These are phyloP conservation scores for Xylaria sp. DNA, from an alignment of 2,329 filamentous ascomycete species.

Conservation along the genomic window DNA sequence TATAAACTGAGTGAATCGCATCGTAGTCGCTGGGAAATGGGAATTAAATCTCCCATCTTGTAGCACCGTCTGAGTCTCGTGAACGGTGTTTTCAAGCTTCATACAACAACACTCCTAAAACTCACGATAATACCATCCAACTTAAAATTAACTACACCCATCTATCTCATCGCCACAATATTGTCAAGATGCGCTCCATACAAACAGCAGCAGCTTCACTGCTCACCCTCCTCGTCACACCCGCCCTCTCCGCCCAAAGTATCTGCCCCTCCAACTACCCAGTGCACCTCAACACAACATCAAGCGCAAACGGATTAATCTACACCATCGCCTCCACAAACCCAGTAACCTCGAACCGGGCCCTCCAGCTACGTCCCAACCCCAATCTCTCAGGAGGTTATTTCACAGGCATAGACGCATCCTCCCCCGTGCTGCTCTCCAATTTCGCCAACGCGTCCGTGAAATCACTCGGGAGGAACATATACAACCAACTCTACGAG, in stretches of 20 bases:
- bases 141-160: neutral
- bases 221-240: constrained; percentile 24
- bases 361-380: constrained; percentile 30
- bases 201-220: constrained; percentile 10
- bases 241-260: constrained; percentile 15
- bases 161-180: neutral
- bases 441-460: constrained; percentile 25
- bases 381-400: constrained; percentile 11
- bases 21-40: neutral
- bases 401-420: constrained; percentile 30
- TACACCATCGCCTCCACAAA: constrained; percentile 29
- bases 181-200: constrained; percentile 20
- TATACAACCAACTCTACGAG: constrained; percentile 29
- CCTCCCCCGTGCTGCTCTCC: constrained; percentile 27
- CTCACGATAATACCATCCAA: no score
- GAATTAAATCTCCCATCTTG: neutral
- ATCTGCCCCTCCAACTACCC: constrained; percentile 34
- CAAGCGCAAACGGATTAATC: constrained; percentile 29
- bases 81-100: neutral
- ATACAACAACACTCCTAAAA: neutral
- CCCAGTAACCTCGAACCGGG: constrained; percentile 30
- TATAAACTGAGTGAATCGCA: neutral
- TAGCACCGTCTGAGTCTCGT: neutral
- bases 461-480: constrained; percentile 22
- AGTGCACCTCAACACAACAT: constrained; percentile 26